phyloP scores from a whole-genome alignment of 2,329 filamentous ascomycete genomes.

The Aspergillus sp. region DNA sequence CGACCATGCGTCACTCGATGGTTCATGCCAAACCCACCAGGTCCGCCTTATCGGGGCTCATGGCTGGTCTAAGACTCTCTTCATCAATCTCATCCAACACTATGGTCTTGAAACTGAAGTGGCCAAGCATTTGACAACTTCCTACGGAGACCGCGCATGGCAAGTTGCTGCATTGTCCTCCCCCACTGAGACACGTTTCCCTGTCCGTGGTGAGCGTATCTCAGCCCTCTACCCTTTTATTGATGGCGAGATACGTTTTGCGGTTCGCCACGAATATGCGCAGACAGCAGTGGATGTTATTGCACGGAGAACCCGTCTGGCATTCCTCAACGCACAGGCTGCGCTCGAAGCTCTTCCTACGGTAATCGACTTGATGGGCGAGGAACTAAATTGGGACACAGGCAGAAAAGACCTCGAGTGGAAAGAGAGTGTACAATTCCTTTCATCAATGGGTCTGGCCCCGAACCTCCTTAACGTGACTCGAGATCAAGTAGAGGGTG shows the following conservation, averaged over 20 bases:
- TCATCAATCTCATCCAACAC: constrained; percentile 93
- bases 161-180: constrained; percentile 78
- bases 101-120: constrained; percentile 90
- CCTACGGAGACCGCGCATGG: constrained; percentile 92
- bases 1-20: constrained; percentile 69
- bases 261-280: constrained; percentile 84
- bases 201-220: constrained; percentile 77
- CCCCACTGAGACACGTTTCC: constrained; percentile 76
- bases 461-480: constrained; percentile 57
- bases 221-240: constrained; percentile 83
- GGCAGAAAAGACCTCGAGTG: constrained; percentile 76
- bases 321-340: constrained; percentile 90
- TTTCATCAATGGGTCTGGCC: constrained; percentile 63
- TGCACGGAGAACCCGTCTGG: constrained; percentile 77
- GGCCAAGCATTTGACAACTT: constrained; percentile 80
- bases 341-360: constrained; percentile 80
- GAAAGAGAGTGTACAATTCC: constrained; percentile 64
- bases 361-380: constrained; percentile 85
- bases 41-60: constrained; percentile 81
- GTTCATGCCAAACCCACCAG: constrained; percentile 78
- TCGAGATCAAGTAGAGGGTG: constrained; percentile 59
- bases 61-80: constrained; percentile 84
- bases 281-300: constrained; percentile 88
- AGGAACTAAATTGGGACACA: constrained; percentile 76
- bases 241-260: constrained; percentile 88